Conservation (phyloP, 2,329 filamentous ascomycete species). For the Leptographium radiaticola region DNA sequence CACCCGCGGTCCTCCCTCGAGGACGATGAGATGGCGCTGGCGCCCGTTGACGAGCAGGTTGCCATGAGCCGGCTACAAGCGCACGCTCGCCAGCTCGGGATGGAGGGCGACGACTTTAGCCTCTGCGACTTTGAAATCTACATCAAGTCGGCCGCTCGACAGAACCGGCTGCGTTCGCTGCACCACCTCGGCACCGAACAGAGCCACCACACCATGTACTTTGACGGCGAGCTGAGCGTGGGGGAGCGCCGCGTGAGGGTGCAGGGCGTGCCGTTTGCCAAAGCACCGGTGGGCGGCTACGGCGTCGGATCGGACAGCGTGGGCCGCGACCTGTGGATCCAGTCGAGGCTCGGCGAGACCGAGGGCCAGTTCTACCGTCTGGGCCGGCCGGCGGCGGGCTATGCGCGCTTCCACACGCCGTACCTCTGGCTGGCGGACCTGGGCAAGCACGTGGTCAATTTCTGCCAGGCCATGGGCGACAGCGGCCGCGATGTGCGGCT, state of each 20-base stretch:
- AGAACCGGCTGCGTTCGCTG: constrained; percentile 40
- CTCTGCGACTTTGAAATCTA: constrained; percentile 49
- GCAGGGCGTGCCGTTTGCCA: constrained; percentile 38
- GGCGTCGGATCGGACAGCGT: constrained; percentile 34
- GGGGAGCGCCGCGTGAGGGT: constrained; percentile 34
- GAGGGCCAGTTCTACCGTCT: no score
- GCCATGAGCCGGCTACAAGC: not conserved
- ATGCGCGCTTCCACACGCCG: constrained; percentile 44
- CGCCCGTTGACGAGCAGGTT: not conserved
- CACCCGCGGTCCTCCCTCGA: constrained; percentile 15
- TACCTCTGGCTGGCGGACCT: constrained; percentile 63
- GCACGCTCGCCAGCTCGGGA: constrained; percentile 3
- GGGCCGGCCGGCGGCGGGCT: constrained; percentile 40
- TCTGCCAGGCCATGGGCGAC: constrained; percentile 27
- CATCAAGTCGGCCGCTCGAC: constrained; percentile 19
- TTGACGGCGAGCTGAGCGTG: constrained; percentile 46
- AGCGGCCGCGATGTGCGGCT: constrained; percentile 22
- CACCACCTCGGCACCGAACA: constrained; percentile 30
- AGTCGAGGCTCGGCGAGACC: constrained; percentile 34
- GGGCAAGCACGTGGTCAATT: constrained; percentile 61
- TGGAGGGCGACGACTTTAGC: constrained; percentile 31
- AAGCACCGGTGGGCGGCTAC: constrained; percentile 55
- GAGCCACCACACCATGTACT: constrained; percentile 28
- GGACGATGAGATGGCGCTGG: constrained; percentile 4
- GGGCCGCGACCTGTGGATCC: constrained; percentile 48